Percentiles rank a stretch among this genome's conserved stretches.
phyloP scores from a whole-genome alignment of 371 early-diverging fungal genomes.

The Haplosporangium sp. region DNA sequence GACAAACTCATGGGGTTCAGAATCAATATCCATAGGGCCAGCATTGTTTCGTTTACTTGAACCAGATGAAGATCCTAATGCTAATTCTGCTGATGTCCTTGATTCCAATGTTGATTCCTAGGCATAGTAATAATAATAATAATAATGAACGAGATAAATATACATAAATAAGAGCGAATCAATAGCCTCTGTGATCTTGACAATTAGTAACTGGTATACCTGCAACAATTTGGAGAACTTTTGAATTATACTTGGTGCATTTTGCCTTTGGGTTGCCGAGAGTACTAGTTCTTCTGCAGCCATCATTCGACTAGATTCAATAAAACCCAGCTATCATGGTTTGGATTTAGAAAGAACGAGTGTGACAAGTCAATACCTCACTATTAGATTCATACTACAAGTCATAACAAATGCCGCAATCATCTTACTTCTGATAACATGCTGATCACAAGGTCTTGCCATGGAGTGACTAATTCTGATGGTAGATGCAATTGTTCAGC shows the following conservation, averaged over 20 bases:
- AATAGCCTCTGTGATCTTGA: no score
- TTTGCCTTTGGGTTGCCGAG: conserved; percentile 21
- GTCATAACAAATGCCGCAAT: not conserved
- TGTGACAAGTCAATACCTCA: no score
- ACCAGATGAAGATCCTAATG: conserved; percentile 4
- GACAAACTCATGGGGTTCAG: conserved; percentile 11
- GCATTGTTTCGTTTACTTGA: conserved; percentile 30
- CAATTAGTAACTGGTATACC: conserved; percentile 12
- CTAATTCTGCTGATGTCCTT: not conserved
- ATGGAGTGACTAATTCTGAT: conserved; percentile 9
- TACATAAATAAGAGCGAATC: no score
- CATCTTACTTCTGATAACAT: conserved; percentile 47
- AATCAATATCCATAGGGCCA: conserved; percentile 9
- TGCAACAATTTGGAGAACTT: conserved; percentile 36
- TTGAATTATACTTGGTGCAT: conserved; percentile 35
- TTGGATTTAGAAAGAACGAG: no score
- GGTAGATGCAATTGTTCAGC: conserved; percentile 8
- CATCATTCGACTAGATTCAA: conserved; percentile 52
- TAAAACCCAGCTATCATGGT: conserved; percentile 30
- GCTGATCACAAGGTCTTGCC: conserved; percentile 43
- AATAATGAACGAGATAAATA: no score
- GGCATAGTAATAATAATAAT: not conserved
- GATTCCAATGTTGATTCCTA: conserved; percentile 17
- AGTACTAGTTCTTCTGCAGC: conserved; percentile 48
- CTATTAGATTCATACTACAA: no score